Conservation (phyloP, 139 green algal species). For the Auxenochlorella pyrenoidosa region DNA sequence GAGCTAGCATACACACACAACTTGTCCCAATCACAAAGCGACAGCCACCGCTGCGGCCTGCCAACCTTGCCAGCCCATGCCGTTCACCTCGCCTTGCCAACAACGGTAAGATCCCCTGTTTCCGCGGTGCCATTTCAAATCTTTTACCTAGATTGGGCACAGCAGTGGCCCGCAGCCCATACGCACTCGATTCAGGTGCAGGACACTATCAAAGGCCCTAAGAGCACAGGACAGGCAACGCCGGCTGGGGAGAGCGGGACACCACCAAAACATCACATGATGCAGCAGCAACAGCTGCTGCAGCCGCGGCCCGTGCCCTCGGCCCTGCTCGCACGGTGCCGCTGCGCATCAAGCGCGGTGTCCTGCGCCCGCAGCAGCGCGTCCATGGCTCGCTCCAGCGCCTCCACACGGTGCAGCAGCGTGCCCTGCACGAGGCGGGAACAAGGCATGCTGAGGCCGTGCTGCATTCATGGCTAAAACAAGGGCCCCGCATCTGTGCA, state of each 20-base stretch:
- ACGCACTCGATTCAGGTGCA: neutral
- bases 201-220: neutral
- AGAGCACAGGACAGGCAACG: neutral
- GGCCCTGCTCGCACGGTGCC: neutral
- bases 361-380: conserved; percentile 39
- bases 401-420: conserved; percentile 67
- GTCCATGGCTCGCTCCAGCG: conserved; percentile 57
- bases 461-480: neutral
- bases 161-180: too few relatives aligned
- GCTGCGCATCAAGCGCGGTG: neutral
- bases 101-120: too few relatives aligned
- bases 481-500: too few relatives aligned
- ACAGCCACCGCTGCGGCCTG: too few relatives aligned
- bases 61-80: too few relatives aligned
- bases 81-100: too few relatives aligned
- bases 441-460: neutral
- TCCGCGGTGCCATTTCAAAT: too few relatives aligned
- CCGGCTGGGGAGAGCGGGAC: neutral
- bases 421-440: conserved; percentile 47
- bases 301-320: neutral
- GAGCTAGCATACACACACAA: too few relatives aligned
- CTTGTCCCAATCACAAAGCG: too few relatives aligned
- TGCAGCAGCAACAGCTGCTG: conserved; percentile 25
- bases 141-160: too few relatives aligned
- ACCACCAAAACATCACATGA: conserved; percentile 14